Conservation (phyloP, 2,329 filamentous ascomycete genomes). For the Alternaria alternata region DNA sequence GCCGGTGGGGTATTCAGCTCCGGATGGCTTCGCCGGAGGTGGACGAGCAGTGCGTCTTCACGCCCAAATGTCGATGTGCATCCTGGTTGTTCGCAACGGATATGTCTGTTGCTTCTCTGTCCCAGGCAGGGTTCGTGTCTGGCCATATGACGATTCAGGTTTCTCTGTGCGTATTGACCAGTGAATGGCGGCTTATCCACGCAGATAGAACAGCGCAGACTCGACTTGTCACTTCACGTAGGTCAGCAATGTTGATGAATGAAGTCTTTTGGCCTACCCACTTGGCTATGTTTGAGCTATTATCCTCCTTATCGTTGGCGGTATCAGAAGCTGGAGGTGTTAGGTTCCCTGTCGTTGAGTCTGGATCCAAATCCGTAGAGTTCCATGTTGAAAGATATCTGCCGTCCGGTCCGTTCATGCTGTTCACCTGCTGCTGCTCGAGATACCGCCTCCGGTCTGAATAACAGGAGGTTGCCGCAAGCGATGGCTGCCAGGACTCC, state of each 20-base stretch:
- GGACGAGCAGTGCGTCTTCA: constrained; percentile 3
- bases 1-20: background rate
- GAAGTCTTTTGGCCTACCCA: background rate
- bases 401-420: background rate
- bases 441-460: background rate
- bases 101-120: background rate
- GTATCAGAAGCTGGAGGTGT: background rate
- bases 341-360: background rate
- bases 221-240: background rate
- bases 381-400: background rate
- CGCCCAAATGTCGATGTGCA: constrained; percentile 2
- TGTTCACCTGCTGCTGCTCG: background rate
- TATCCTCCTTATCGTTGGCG: background rate
- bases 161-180: constrained; percentile 5
- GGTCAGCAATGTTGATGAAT: background rate
- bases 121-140: background rate
- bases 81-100: background rate
- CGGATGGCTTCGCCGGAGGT: constrained; percentile 5
- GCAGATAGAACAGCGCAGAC: background rate
- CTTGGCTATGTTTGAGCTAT: background rate
- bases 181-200: background rate
- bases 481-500: background rate
- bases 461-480: too few species aligned
- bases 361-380: too few species aligned
- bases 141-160: constrained; percentile 5